Percentiles rank a stretch among this genome's conserved stretches.
Evolutionary conservation across 306 rosid species (phyloP).

Genomic region (Aeschynomene evenia): DNA sequence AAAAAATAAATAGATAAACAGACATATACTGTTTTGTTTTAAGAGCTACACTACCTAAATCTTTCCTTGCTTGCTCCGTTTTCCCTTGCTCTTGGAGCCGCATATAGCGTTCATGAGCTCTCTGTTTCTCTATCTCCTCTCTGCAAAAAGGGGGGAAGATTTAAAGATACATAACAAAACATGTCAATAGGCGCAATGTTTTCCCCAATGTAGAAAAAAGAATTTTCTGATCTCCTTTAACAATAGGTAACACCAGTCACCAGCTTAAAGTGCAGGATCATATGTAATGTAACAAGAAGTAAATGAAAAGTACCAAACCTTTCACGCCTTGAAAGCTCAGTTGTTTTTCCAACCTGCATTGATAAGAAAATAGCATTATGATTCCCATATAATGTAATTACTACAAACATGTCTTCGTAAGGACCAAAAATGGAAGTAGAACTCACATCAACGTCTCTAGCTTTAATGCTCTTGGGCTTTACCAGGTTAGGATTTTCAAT

Average conservation of each 20-base stretch:
- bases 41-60: slow-evolving; percentile 59
- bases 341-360: slow-evolving; percentile 68
- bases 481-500: slow-evolving; percentile 94
- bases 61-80: slow-evolving; percentile 90
- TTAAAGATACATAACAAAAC: background rate
- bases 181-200: background rate
- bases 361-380: slow-evolving; percentile 19
- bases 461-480: slow-evolving; percentile 71
- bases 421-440: slow-evolving; percentile 1
- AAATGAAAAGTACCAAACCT: slow-evolving; percentile 51
- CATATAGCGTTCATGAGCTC: slow-evolving; percentile 85
- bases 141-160: slow-evolving; percentile 38
- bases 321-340: slow-evolving; percentile 96
- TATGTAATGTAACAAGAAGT: slow-evolving; percentile 5
- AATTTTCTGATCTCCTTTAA: background rate
- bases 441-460: slow-evolving; percentile 77
- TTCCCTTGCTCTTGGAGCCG: slow-evolving; percentile 90
- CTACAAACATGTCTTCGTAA: background rate
- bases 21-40: slow-evolving; percentile 2
- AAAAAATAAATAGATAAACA: background rate
- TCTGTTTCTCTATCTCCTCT: slow-evolving; percentile 88
- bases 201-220: background rate
- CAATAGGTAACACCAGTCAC: background rate
- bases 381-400: background rate
- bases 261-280: background rate